Evolutionary conservation across 2,329 filamentous ascomycete genomes (phyloP).

Genomic region (Cercospora sesami): DNA sequence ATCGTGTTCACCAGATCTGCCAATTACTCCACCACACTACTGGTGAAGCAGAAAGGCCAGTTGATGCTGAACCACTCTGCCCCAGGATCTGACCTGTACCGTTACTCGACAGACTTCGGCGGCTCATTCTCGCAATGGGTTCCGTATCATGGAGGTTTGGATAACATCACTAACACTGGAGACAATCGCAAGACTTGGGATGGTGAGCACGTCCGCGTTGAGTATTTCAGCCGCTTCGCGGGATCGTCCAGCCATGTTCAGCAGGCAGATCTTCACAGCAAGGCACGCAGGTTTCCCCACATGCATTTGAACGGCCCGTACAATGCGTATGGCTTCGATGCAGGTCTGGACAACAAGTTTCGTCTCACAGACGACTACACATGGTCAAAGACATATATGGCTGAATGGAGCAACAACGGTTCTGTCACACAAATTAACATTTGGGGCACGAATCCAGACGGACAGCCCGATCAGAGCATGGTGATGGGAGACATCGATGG

Average conservation of each 20-base stretch:
- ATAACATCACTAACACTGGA: conserved; percentile 51
- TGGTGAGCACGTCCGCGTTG: conserved; percentile 60
- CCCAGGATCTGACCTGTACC: conserved; percentile 59
- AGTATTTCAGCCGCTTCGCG: conserved; percentile 60
- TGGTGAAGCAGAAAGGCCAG: conserved; percentile 1
- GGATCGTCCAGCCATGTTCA: conserved; percentile 61
- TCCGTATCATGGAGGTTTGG: conserved; percentile 53
- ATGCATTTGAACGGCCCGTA: conserved; percentile 62
- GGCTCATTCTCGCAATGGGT: conserved; percentile 59
- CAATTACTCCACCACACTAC: conserved; percentile 54
- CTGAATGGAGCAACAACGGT: conserved; percentile 56
- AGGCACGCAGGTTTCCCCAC: conserved; percentile 56
- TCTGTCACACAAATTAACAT: conserved; percentile 60
- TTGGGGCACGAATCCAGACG: conserved; percentile 65
- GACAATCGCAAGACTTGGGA: conserved; percentile 55
- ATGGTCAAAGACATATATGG: conserved; percentile 60
- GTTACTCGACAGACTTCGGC: conserved; percentile 62
- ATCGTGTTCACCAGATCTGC: conserved; percentile 56
- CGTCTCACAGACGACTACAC: conserved; percentile 46
- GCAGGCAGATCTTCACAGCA: conserved; percentile 54
- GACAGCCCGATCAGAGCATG: conserved; percentile 58
- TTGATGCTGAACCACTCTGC: conserved; percentile 51
- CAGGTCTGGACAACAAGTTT: conserved; percentile 56
- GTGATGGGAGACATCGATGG: conserved; percentile 61
- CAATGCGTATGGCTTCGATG: conserved; percentile 63